Percentiles rank a stretch among this genome's conserved stretches.
Conservation (phyloP, 1,284 basidiomycete genomes). For the Tilletia setariae region DNA sequence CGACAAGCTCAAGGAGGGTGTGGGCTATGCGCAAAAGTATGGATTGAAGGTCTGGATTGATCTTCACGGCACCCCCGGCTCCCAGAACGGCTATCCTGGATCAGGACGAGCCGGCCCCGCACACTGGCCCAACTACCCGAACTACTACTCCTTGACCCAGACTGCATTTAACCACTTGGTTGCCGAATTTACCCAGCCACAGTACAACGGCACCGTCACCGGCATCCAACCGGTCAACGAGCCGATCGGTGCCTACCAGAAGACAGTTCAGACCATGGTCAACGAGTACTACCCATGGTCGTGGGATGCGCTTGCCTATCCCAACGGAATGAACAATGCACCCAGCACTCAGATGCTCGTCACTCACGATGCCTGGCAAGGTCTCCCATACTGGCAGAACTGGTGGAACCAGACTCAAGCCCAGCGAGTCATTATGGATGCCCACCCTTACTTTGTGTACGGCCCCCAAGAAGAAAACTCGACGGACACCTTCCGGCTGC, state of each 20-base stretch:
- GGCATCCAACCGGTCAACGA: constrained; percentile 16
- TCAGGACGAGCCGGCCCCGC: constrained; percentile 8
- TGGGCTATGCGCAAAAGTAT: constrained; percentile 7
- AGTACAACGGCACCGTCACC: constrained; percentile 22
- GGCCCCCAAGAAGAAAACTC: constrained; percentile 29
- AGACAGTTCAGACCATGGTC: constrained; percentile 14
- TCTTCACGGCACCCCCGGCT: constrained; percentile 16
- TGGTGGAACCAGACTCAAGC: constrained; percentile 34
- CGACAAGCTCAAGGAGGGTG: constrained; percentile 21
- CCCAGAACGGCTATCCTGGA: constrained; percentile 15
- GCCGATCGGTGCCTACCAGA: constrained; percentile 16
- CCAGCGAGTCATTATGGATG: constrained; percentile 41
- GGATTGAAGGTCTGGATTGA: constrained; percentile 21
- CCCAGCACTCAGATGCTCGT: constrained; percentile 12
- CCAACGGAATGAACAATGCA: not conserved
- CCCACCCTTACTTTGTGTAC: constrained; percentile 47
- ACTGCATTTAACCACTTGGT: constrained; percentile 17
- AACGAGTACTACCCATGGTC: constrained; percentile 24
- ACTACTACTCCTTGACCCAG: constrained; percentile 15
- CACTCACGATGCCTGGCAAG: constrained; percentile 25
- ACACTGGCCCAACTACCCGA: constrained; percentile 12
- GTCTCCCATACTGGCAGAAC: constrained; percentile 22
- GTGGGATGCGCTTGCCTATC: constrained; percentile 18
- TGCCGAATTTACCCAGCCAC: constrained; percentile 15
- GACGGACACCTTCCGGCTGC: constrained; percentile 33